Evolutionary conservation across 2,329 filamentous ascomycete species (phyloP).

Genomic region (Zymoseptoria tritici): DNA sequence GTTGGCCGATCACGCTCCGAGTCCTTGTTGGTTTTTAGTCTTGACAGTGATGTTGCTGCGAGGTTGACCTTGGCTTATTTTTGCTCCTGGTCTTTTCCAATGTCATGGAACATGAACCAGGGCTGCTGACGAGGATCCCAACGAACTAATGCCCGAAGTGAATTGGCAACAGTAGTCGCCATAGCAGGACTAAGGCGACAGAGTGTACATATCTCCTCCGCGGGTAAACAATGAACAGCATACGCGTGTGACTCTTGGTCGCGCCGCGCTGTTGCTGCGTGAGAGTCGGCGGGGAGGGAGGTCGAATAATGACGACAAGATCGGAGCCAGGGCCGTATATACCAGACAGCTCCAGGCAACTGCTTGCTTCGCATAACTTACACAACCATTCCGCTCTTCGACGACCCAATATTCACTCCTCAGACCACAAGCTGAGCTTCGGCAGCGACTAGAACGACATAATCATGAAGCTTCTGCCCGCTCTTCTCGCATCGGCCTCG

Average conservation of each 20-base stretch:
- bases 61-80: no score
- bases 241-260: not conserved
- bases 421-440: not conserved
- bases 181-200: not conserved
- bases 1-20: not conserved
- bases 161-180: no score
- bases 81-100: no score
- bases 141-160: no score
- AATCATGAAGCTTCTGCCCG: slow-evolving; percentile 19
- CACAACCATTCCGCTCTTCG: not conserved
- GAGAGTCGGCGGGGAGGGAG: no score
- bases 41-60: no score
- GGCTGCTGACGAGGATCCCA: no score
- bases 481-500: slow-evolving; percentile 16
- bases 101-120: no score
- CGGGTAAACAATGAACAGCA: not conserved
- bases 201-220: not conserved
- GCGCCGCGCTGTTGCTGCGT: not conserved
- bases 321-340: not conserved
- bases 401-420: not conserved
- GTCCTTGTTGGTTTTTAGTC: no score
- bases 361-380: not conserved
- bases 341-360: not conserved
- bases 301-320: not conserved
- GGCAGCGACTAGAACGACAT: not conserved